phyloP scores from a whole-genome alignment of 352 stramenopile species.

The Aphanomyces stellatus region DNA sequence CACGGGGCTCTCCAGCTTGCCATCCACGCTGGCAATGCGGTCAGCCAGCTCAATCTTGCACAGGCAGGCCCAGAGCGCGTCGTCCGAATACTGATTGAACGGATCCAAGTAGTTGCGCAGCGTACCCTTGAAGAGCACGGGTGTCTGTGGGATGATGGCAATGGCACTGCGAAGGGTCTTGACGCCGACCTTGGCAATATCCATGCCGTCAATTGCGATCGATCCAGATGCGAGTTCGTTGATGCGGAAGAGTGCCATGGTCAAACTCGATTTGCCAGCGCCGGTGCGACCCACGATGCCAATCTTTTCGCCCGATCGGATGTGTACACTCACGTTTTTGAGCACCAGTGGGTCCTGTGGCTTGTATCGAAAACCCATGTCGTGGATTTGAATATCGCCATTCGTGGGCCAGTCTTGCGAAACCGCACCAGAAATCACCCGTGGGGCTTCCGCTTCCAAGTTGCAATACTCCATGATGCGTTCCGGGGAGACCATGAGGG shows the following conservation, averaged over 20 bases:
- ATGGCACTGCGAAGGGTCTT: conserved; percentile 40
- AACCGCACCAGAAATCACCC: background rate
- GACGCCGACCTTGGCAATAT: conserved; percentile 42
- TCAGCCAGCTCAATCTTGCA: conserved; percentile 59
- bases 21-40: background rate
- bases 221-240: conserved; percentile 42
- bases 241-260: conserved; percentile 21
- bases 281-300: conserved; percentile 22
- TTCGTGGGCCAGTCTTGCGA: background rate
- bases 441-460: conserved; percentile 17
- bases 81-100: conserved; percentile 80
- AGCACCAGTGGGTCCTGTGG: conserved; percentile 12
- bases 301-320: conserved; percentile 3
- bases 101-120: conserved; percentile 90
- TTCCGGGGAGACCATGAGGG: conserved; percentile 33
- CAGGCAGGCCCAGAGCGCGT: conserved; percentile 85
- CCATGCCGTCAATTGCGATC: conserved; percentile 50
- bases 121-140: conserved; percentile 86
- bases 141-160: conserved; percentile 61
- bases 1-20: conserved; percentile 10
- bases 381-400: background rate
- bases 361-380: conserved; percentile 12
- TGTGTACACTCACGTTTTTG: conserved; percentile 2
- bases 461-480: conserved; percentile 35
- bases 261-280: conserved; percentile 20